Percentiles rank a stretch among this genome's conserved stretches.
Evolutionary conservation across 2,329 filamentous ascomycete species (phyloP).

Genomic region (Fusarium staphyleae): DNA sequence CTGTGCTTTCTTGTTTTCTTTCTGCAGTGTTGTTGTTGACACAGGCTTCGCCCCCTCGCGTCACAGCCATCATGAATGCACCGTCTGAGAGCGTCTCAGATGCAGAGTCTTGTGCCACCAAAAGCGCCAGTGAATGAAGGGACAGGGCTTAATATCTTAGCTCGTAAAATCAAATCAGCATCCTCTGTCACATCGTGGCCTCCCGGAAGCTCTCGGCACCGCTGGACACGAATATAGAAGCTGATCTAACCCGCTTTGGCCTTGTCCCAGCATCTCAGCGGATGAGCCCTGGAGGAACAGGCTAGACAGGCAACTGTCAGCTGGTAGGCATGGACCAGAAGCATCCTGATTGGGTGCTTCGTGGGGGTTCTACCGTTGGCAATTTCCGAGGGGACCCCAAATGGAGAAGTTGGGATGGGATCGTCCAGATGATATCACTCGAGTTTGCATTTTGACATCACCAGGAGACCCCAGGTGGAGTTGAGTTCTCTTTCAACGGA

Average conservation of each 20-base stretch:
- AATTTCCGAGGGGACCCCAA: constrained; percentile 35
- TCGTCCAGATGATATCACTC: neutral
- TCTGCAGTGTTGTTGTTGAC: neutral
- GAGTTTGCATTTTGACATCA: neutral
- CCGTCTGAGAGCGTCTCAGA: constrained; percentile 21
- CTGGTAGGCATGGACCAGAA: constrained; percentile 3
- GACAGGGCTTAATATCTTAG: no score
- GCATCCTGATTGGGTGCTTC: constrained; percentile 17
- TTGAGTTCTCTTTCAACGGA: no score
- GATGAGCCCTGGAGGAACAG: neutral
- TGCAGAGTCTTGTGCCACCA: constrained; percentile 8
- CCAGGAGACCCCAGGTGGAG: no score
- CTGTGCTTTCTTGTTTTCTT: constrained; percentile 14
- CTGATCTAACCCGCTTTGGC: neutral
- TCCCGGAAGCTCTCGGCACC: neutral
- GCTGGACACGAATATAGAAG: constrained; percentile 1
- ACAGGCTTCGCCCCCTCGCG: neutral
- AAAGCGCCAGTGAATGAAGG: no score
- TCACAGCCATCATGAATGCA: neutral
- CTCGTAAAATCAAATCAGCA: constrained; percentile 8
- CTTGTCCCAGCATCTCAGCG: no score
- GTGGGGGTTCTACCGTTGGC: constrained; percentile 28
- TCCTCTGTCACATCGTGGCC: neutral
- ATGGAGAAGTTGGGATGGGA: neutral
- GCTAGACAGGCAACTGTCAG: constrained; percentile 11